Conservation (phyloP, 108 stramenopile species). For the Phaeodactylum tricornutum region DNA sequence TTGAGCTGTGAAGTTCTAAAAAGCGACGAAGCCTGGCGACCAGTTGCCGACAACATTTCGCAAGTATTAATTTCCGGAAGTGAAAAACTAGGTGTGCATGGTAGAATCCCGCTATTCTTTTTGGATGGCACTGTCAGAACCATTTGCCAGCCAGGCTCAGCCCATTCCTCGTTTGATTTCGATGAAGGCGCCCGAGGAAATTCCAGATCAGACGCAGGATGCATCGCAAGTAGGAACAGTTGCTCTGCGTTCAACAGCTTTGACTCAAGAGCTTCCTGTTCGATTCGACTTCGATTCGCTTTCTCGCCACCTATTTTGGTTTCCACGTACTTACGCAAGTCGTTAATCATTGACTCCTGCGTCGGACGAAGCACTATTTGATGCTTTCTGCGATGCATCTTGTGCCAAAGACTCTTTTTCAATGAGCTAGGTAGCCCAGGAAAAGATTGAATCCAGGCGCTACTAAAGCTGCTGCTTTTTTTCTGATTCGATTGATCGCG, state of each 20-base stretch:
- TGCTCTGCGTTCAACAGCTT: constrained; percentile 33
- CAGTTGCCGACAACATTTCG: constrained; percentile 37
- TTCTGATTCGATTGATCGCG: constrained; percentile 32
- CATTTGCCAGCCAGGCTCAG: constrained; percentile 48
- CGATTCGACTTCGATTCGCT: too few species aligned
- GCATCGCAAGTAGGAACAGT: constrained; percentile 22
- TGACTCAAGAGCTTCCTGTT: background rate
- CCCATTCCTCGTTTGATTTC: constrained; percentile 21
- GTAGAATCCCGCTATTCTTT: constrained; percentile 17
- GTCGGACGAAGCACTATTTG: constrained; percentile 40
- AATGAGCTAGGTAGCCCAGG: constrained; percentile 23
- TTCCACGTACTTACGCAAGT: constrained; percentile 7
- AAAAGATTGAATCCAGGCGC: constrained; percentile 25
- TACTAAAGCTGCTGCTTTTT: constrained; percentile 18
- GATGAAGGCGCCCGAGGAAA: constrained; percentile 11
- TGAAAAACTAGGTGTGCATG: constrained; percentile 14
- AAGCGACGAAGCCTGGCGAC: constrained; percentile 33
- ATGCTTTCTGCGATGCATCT: constrained; percentile 37
- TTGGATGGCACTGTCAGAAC: constrained; percentile 18
- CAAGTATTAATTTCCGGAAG: constrained; percentile 21
- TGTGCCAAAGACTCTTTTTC: constrained; percentile 35
- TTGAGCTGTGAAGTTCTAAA: constrained; percentile 20
- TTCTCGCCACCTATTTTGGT: background rate
- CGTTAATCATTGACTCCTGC: constrained; percentile 11
- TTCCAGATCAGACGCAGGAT: constrained; percentile 14